Evolutionary conservation across 352 stramenopile genomes (phyloP).

Genomic region (Peronospora destructor): DNA sequence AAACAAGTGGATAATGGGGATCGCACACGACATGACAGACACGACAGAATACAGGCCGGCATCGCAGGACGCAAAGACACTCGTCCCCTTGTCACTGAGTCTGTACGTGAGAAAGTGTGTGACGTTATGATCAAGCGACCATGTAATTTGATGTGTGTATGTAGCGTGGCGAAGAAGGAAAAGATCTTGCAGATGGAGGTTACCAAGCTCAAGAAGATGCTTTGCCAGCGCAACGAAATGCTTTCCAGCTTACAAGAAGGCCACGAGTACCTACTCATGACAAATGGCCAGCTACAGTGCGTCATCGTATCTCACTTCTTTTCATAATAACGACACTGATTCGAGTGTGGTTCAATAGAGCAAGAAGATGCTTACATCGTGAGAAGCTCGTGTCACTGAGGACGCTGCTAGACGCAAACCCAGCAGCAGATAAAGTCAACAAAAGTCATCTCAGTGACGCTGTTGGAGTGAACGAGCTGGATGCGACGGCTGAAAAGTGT

Average conservation of each 20-base stretch:
- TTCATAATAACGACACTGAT: not conserved
- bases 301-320: conserved; percentile 1
- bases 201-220: conserved; percentile 27
- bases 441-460: conserved; percentile 4
- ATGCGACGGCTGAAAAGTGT: conserved; percentile 28
- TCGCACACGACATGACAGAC: conserved; percentile 5
- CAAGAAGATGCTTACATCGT: conserved; percentile 17
- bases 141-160: conserved; percentile 1
- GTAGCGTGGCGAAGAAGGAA: conserved; percentile 43
- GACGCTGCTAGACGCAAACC: conserved; percentile 6
- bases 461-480: conserved; percentile 20
- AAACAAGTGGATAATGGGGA: not conserved
- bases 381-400: conserved; percentile 22
- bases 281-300: conserved; percentile 38
- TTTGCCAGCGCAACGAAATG: conserved; percentile 30
- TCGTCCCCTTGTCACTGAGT: conserved; percentile 29
- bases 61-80: conserved; percentile 21
- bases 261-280: conserved; percentile 36
- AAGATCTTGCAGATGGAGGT: conserved; percentile 32
- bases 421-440: conserved; percentile 3
- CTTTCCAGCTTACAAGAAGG: conserved; percentile 28
- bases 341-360: conserved; percentile 7
- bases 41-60: not conserved
- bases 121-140: not conserved
- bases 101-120: conserved; percentile 15